Evolutionary conservation across 1,284 basidiomycete genomes (phyloP), one percentile per base, ranked within the genome.

Genomic region (Ceratorhiza oryzae-sativae): DNA sequence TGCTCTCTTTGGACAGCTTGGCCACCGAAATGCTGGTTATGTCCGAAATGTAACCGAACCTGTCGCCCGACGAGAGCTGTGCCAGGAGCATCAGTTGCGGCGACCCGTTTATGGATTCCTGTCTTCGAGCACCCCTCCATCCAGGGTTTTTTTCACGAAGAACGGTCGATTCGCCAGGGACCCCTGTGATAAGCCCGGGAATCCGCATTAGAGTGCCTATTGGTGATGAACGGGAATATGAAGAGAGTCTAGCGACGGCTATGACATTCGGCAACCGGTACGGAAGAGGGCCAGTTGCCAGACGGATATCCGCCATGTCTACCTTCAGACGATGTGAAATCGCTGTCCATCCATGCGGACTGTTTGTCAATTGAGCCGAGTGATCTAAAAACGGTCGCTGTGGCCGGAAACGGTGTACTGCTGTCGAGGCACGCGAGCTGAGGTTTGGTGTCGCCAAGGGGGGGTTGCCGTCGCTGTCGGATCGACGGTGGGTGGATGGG

Each of bases 1-100:
- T 70, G 67, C 67, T 70, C 67, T 70, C 67, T 70, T 70, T 70
- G 67, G 67, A 59, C 67, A 70, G n/a, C 23, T 59, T 70, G 55
- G 55, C 67, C 67, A 59, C 67, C 32, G 53, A 42, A 48, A 45
- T 55, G 67, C 41, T 70, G 55, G 67, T 70, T 70, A 70, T 70
- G 55, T 70, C 67, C 67, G 67, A 70, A 58, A 70, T 70, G 55
- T 27, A 59, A 56, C 55, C 67, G 67, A 58, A 55, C 65, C 65
- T 70, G 34, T 68, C 23, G 51, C 9, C 51, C 51, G 51, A 53
- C 18, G 55, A 56, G 55, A 39, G 55, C 55, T n/a, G 51, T 58
- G 55, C 55, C 41, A 56, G 67, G 67, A 59, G 41, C 53, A 68
- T 55, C 39, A 56, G 36, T 49, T 59, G 59, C 59, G 59, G 59